Percentiles rank a stretch among this genome's conserved stretches.
Conservation (phyloP, 2,329 filamentous ascomycete species). For the Aspergillus sclerotialis region DNA sequence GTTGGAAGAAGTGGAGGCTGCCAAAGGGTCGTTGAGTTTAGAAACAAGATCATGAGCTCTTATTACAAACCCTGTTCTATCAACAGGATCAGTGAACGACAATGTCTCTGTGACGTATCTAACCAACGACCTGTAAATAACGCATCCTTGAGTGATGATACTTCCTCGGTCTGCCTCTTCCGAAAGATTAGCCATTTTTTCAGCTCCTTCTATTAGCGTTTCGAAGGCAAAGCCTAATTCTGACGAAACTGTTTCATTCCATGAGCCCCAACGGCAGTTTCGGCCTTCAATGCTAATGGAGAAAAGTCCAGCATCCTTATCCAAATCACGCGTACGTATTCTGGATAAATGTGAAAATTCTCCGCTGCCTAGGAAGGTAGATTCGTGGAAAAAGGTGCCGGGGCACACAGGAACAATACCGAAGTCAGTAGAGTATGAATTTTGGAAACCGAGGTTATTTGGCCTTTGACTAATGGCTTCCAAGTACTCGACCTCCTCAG, state of each 20-base stretch:
- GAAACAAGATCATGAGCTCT: slow-evolving; percentile 29
- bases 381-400: slow-evolving; percentile 50
- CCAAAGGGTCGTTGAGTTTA: slow-evolving; percentile 31
- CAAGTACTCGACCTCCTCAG: slow-evolving; percentile 2
- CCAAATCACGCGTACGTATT: slow-evolving; percentile 36
- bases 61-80: slow-evolving; percentile 42
- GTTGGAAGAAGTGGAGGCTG: slow-evolving; percentile 9
- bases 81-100: slow-evolving; percentile 49
- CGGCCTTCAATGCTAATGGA: slow-evolving; percentile 29
- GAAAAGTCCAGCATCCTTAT: slow-evolving; percentile 33
- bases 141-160: slow-evolving; percentile 8
- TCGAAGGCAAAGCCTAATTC: slow-evolving; percentile 34
- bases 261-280: slow-evolving; percentile 43
- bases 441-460: slow-evolving; percentile 44
- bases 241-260: slow-evolving; percentile 50
- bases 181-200: slow-evolving; percentile 5
- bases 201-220: slow-evolving; percentile 20
- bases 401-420: slow-evolving; percentile 42
- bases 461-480: slow-evolving; percentile 11
- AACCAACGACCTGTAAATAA: slow-evolving; percentile 37
- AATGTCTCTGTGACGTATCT: slow-evolving; percentile 44
- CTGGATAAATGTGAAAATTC: slow-evolving; percentile 43
- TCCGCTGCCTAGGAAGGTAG: slow-evolving; percentile 53
- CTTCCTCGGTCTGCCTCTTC: slow-evolving; percentile 2
- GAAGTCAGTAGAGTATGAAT: slow-evolving; percentile 47